Evolutionary conservation across 1,284 basidiomycete genomes (phyloP).

Genomic region (Rhodotorula sp.): DNA sequence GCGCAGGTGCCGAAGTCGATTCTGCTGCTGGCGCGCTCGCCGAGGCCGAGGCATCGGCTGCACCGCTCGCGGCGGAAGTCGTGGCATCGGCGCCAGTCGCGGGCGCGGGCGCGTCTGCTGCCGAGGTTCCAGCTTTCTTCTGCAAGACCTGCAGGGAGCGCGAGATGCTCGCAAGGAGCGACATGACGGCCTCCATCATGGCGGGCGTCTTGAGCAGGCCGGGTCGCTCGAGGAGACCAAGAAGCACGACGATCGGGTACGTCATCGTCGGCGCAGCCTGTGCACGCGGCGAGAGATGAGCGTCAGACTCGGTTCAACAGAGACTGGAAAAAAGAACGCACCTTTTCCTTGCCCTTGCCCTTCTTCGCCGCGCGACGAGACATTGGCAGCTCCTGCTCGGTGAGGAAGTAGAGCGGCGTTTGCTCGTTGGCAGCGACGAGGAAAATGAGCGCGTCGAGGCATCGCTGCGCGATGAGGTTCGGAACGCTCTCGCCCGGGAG

Average conservation of each 20-base stretch:
- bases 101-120: constrained; percentile 49
- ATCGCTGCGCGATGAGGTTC: constrained; percentile 86
- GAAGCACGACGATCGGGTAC: constrained; percentile 75
- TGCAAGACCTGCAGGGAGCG: constrained; percentile 62
- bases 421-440: constrained; percentile 80
- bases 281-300: no score
- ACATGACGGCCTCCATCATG: constrained; percentile 87
- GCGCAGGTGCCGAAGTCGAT: not conserved
- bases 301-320: no score
- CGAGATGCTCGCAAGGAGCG: constrained; percentile 79
- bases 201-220: constrained; percentile 78
- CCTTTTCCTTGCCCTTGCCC: constrained; percentile 83
- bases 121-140: constrained; percentile 24
- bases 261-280: constrained; percentile 29
- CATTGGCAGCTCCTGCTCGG: constrained; percentile 81
- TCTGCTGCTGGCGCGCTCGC: constrained; percentile 7
- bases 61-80: not conserved
- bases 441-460: constrained; percentile 80
- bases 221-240: constrained; percentile 80
- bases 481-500: constrained; percentile 80
- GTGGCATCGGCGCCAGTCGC: constrained; percentile 52
- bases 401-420: constrained; percentile 87
- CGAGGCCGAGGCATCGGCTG: not conserved
- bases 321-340: constrained; percentile 45
- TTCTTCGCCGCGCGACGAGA: constrained; percentile 67